Evolutionary conservation across 2,329 filamentous ascomycete genomes (phyloP).

Genomic region (Lomentospora prolificans): DNA sequence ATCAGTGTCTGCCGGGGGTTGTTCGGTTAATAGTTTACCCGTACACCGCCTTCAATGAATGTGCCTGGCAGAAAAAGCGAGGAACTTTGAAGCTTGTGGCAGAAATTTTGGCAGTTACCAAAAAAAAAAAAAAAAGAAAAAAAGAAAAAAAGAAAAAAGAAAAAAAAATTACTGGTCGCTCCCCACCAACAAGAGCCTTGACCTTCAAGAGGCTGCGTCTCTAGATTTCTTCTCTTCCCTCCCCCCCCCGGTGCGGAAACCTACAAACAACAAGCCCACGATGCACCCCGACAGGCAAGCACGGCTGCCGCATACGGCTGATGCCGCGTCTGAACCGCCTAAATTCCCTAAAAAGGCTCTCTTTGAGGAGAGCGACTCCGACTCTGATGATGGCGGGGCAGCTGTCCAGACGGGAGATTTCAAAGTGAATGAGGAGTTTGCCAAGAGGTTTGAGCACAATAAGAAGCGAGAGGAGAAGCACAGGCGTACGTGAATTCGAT

Average conservation of each 20-base stretch:
- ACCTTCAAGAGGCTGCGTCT: no score
- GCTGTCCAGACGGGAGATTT: constrained; percentile 30
- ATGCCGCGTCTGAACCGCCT: constrained; percentile 11
- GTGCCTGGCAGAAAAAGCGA: constrained; percentile 6
- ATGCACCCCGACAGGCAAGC: constrained; percentile 8
- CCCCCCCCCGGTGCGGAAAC: no score
- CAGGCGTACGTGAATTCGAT: constrained; percentile 39
- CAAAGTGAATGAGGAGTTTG: constrained; percentile 86
- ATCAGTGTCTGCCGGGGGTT: background rate
- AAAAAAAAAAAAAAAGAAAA: constrained; percentile 1
- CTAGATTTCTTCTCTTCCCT: no score
- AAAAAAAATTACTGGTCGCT: background rate
- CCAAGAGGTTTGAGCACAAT: constrained; percentile 86
- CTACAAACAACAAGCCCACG: background rate
- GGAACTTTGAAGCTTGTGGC: background rate
- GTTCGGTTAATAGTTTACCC: constrained; percentile 6
- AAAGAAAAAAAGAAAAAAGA: background rate
- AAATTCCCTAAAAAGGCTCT: constrained; percentile 36
- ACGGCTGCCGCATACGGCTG: background rate
- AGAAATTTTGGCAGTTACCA: no score
- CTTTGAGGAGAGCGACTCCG: constrained; percentile 38
- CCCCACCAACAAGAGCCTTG: no score
- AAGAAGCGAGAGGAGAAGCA: constrained; percentile 89
- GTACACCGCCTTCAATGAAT: background rate
- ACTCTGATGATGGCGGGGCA: constrained; percentile 29